A percentile compares a stretch with the other conserved stretches of the same genome.
phyloP scores from a whole-genome alignment of 2,329 filamentous ascomycete genomes.

The Emergomyces orientalis region DNA sequence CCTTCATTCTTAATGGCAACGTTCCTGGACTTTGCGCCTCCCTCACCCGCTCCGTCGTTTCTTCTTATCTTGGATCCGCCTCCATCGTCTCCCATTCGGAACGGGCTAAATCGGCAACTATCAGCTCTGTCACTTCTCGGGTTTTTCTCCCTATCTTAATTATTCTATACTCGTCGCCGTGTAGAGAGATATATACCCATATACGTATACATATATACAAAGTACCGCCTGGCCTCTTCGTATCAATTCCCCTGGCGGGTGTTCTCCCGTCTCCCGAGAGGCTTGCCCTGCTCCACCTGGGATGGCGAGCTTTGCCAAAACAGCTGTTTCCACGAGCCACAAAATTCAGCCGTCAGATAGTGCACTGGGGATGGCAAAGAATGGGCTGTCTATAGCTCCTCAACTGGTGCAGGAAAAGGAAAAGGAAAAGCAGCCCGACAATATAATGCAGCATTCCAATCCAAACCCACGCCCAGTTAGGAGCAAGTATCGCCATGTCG shows the following conservation, averaged over 20 bases:
- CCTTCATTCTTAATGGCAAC: background rate
- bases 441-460: background rate
- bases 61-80: conserved; percentile 1
- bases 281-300: background rate
- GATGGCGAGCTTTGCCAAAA: conserved; percentile 28
- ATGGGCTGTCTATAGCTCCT: background rate
- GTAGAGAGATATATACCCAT: background rate
- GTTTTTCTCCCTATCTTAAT: background rate
- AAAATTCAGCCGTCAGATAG: conserved; percentile 16
- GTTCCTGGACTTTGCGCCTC: background rate
- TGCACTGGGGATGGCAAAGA: background rate
- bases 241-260: background rate
- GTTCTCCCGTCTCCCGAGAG: background rate
- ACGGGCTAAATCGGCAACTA: background rate
- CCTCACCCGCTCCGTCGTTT: background rate
- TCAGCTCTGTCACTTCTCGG: background rate
- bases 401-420: background rate
- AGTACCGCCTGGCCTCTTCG: background rate
- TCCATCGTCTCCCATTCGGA: conserved; percentile 3
- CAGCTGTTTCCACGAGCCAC: conserved; percentile 22
- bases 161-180: background rate
- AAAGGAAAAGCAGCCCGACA: background rate
- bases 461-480: conserved; percentile 23
- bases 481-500: conserved; percentile 82
- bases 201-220: background rate